Evolutionary conservation across 2,329 filamentous ascomycete species (phyloP).

Genomic region (Ophiostoma sp.): DNA sequence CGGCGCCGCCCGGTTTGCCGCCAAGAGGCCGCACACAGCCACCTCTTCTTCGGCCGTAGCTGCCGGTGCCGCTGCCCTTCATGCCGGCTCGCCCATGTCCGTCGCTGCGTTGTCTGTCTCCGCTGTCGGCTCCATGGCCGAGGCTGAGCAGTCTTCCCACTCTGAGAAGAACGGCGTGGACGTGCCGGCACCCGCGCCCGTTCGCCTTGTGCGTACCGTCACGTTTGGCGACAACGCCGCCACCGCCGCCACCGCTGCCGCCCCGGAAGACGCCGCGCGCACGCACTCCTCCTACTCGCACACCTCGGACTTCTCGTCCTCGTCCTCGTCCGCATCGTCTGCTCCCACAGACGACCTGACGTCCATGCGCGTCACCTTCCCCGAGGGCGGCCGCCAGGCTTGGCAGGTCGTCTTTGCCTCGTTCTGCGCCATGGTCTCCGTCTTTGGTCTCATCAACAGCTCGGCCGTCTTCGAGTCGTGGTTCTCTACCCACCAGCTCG

Average conservation of each 20-base stretch:
- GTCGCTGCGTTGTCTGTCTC: conserved; percentile 22
- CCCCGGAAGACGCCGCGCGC: neutral
- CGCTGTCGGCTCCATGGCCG: conserved; percentile 17
- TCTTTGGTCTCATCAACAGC: conserved; percentile 68
- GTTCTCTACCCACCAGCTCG: conserved; percentile 65
- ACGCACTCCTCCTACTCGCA: conserved; percentile 7
- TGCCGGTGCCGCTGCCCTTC: conserved; percentile 1
- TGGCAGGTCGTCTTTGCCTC: conserved; percentile 76
- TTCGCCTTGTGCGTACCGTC: conserved; percentile 20
- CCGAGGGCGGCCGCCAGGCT: conserved; percentile 65
- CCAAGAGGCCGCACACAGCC: conserved; percentile 10
- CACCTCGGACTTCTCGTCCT: conserved; percentile 8
- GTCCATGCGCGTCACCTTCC: conserved; percentile 45
- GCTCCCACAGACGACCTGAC: conserved; percentile 16
- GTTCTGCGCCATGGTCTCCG: conserved; percentile 64
- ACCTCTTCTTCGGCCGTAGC: neutral
- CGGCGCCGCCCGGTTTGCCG: conserved; percentile 17
- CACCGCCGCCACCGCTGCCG: neutral
- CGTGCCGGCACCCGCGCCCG: conserved; percentile 11
- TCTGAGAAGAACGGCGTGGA: neutral
- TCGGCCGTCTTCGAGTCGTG: conserved; percentile 76
- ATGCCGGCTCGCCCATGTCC: conserved; percentile 15
- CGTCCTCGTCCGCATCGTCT: conserved; percentile 2
- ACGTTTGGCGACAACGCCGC: conserved; percentile 15
- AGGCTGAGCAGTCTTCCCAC: conserved; percentile 8